Evolutionary conservation across 208 protist species (phyloP), one percentile per base, ranked within the genome.

Genomic region (Trypanosoma theileri): DNA sequence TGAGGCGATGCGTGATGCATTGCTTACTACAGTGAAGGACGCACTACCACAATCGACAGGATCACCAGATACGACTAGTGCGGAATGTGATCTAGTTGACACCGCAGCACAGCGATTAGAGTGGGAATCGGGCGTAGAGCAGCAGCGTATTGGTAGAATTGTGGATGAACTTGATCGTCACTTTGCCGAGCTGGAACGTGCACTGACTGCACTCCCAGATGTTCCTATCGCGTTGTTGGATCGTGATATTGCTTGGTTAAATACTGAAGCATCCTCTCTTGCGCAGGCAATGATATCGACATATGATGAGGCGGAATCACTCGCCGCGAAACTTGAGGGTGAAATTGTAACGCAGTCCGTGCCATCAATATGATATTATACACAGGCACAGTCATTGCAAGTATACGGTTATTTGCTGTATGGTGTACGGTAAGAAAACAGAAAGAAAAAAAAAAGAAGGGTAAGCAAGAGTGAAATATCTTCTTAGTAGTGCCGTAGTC

Each of bases 291-390:
- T 96, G 78, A 53, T 96, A 13, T 55, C 76, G 22, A 69, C 72
- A 48, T 96, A 96, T 69, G 81, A 88, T 62, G 87, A 89, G 67
- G 87, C 80, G 21, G 80, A 88, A 44, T 51, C 44, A 46, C 61
- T 93, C 28, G 79, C 82, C 4, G 61, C 79, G 3, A 48, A 28
- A 10, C 71, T 95, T 21, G 84, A 91, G 66, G 28, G 41, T 21
- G 83, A 88, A 51, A 73, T 93, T 45, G 68, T 74, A 55, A 31
- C 62, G 56, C 70, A 71, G 3, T 26, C 69, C 22, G 71, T 95
- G 22, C 83, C 79, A 4, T 69, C 84, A 12, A 72, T 76, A 16
- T 76, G 50, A 70, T 11, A 19, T 17, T 17, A 52, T 41, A 19
- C 16, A 12, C 24, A 40, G 57, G 21, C 4, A 9, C n/a, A 1